phyloP scores from a whole-genome alignment of 352 stramenopile genomes.

The Thalassiosira delicatula region DNA sequence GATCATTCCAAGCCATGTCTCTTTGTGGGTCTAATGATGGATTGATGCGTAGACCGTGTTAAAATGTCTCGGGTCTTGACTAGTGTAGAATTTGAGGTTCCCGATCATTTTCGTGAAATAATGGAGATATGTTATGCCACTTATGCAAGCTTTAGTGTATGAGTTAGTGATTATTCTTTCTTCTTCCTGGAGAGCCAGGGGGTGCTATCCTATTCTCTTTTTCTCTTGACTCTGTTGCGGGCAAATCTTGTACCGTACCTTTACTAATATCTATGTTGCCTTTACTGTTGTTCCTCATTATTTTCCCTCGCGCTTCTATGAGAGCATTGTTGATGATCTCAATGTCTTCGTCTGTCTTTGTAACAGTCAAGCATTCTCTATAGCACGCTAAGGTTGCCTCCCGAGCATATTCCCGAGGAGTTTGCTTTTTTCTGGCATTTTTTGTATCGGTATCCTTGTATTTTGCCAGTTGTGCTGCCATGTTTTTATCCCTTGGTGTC shows the following conservation, averaged over 20 bases:
- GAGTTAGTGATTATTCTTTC: not conserved
- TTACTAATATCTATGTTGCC: not conserved
- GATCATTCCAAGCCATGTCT: no score
- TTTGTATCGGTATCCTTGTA: not conserved
- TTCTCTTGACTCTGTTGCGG: not conserved
- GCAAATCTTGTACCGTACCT: not conserved
- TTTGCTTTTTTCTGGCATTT: not conserved
- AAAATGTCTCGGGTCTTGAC: no score
- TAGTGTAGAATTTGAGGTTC: no score
- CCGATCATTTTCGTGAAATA: no score
- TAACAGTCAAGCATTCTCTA: not conserved
- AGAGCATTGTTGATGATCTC: not conserved
- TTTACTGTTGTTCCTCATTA: not conserved
- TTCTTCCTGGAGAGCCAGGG: not conserved
- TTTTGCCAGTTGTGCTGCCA: not conserved
- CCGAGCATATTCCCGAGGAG: no score
- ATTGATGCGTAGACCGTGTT: no score
- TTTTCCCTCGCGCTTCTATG: not conserved
- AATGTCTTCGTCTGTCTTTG: not conserved
- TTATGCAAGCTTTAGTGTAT: not conserved
- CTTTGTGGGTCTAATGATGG: no score
- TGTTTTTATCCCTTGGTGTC: not conserved
- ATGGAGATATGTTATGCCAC: no score
- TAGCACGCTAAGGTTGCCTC: not conserved
- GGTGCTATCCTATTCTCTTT: not conserved